phyloP scores from a whole-genome alignment of 1,284 basidiomycete genomes.

The Ustilago cynodontis region DNA sequence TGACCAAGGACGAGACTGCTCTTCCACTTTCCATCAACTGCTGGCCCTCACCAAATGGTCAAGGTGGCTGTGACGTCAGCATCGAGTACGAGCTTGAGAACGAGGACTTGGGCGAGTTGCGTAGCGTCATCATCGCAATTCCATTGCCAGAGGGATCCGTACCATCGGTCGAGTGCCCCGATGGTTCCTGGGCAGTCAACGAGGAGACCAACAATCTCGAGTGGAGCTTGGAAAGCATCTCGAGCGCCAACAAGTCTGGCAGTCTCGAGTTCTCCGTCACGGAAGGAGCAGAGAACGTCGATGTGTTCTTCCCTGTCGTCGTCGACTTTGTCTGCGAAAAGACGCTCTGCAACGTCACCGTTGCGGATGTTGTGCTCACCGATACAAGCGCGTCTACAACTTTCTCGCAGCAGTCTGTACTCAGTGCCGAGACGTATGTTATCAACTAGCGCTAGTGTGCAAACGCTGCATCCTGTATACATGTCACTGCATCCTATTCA shows the following conservation, averaged over 20 bases:
- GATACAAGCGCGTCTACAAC: constrained; percentile 76
- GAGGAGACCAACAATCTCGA: constrained; percentile 82
- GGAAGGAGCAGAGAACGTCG: constrained; percentile 79
- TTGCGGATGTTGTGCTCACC: constrained; percentile 75
- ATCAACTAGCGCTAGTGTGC: constrained; percentile 26
- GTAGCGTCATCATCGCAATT: constrained; percentile 89
- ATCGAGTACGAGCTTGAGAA: constrained; percentile 97
- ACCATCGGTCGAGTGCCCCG: constrained; percentile 79
- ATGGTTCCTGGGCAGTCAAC: constrained; percentile 84
- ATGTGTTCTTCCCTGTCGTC: constrained; percentile 91
- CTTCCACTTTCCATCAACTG: constrained; percentile 93
- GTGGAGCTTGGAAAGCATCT: constrained; percentile 81
- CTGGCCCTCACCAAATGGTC: constrained; percentile 92
- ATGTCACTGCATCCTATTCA: constrained; percentile 3
- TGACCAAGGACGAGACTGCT: constrained; percentile 88
- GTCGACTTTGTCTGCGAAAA: constrained; percentile 84
- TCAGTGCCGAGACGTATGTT: constrained; percentile 66
- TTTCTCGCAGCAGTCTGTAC: constrained; percentile 82
- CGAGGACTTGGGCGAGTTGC: constrained; percentile 73
- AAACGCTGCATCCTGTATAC: neutral
- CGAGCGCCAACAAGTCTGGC: constrained; percentile 71
- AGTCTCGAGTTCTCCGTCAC: constrained; percentile 87
- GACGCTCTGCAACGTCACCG: constrained; percentile 72
- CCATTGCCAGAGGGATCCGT: constrained; percentile 87
- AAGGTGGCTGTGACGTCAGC: constrained; percentile 83